Conservation (phyloP, 139 green algal genomes). For the Diplosphaera chodatii region DNA sequence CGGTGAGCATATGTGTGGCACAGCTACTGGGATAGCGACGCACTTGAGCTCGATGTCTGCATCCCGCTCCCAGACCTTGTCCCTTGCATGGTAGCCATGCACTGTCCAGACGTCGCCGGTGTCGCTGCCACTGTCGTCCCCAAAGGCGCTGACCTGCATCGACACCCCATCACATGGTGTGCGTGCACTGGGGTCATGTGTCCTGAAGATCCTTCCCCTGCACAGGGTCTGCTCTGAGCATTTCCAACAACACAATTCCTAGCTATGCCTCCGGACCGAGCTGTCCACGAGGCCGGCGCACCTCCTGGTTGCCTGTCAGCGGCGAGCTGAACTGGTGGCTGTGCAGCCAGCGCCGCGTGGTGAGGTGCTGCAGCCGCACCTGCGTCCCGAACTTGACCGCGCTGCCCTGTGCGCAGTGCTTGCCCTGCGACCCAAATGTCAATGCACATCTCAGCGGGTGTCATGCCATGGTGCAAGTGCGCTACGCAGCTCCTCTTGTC, state of each 20-base stretch:
- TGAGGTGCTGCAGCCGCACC: slow-evolving; percentile 73
- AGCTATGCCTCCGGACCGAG: no score
- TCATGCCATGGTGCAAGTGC: no score
- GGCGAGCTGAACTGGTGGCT: slow-evolving; percentile 80
- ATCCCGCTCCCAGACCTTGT: slow-evolving; percentile 33
- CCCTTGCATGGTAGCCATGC: slow-evolving; percentile 48
- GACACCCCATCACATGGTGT: no score
- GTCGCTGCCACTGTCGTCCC: slow-evolving; percentile 51
- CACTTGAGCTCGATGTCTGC: not conserved
- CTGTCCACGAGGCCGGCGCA: no score
- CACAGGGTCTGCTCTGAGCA: not conserved
- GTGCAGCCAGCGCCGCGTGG: slow-evolving; percentile 88
- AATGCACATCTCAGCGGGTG: not conserved
- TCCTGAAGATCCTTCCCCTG: not conserved
- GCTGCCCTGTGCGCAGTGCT: slow-evolving; percentile 53
- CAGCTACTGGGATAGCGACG: no score
- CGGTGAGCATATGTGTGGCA: no score
- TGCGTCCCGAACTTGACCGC: slow-evolving; percentile 44
- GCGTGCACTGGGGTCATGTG: no score
- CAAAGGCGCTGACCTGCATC: slow-evolving; percentile 76
- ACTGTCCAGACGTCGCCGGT: slow-evolving; percentile 76
- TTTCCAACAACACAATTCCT: no score
- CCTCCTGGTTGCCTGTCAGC: slow-evolving; percentile 80
- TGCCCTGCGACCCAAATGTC: slow-evolving; percentile 25
- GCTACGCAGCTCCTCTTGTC: no score